Percentiles rank a stretch among this genome's conserved stretches.
phyloP scores from a whole-genome alignment of 306 rosid genomes.

The Trifolium subterraneum region DNA sequence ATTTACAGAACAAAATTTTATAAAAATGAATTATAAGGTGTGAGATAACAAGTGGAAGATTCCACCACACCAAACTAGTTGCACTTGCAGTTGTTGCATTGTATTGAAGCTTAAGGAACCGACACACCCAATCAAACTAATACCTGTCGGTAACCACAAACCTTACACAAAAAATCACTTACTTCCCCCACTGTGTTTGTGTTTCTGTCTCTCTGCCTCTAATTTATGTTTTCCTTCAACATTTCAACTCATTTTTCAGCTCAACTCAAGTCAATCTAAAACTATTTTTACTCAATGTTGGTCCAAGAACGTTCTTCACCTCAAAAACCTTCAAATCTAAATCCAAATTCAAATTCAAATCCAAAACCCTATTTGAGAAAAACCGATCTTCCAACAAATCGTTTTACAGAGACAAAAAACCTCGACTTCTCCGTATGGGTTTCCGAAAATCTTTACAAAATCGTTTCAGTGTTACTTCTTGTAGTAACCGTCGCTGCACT shows the following conservation, averaged over 20 bases:
- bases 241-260: constrained; percentile 16
- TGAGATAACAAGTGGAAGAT: constrained; percentile 39
- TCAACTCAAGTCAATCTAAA: constrained; percentile 47
- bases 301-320: constrained; percentile 77
- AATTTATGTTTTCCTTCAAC: constrained; percentile 27
- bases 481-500: constrained; percentile 71
- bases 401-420: constrained; percentile 59
- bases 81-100: constrained; percentile 38
- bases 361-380: constrained; percentile 60
- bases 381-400: constrained; percentile 51
- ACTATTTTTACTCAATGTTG: constrained; percentile 56
- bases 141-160: constrained; percentile 67
- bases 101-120: constrained; percentile 67
- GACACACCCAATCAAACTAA: constrained; percentile 39
- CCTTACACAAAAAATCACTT: constrained; percentile 17
- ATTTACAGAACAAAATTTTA: too few species aligned
- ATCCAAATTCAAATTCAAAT: constrained; percentile 41
- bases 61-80: constrained; percentile 38
- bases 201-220: not conserved
- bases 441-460: constrained; percentile 67
- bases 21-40: not conserved
- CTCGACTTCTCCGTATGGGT: constrained; percentile 87
- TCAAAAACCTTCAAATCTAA: constrained; percentile 60
- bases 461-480: constrained; percentile 57
- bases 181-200: not conserved